phyloP scores from a whole-genome alignment of 257 asterid species.

The Echites panduratus region DNA sequence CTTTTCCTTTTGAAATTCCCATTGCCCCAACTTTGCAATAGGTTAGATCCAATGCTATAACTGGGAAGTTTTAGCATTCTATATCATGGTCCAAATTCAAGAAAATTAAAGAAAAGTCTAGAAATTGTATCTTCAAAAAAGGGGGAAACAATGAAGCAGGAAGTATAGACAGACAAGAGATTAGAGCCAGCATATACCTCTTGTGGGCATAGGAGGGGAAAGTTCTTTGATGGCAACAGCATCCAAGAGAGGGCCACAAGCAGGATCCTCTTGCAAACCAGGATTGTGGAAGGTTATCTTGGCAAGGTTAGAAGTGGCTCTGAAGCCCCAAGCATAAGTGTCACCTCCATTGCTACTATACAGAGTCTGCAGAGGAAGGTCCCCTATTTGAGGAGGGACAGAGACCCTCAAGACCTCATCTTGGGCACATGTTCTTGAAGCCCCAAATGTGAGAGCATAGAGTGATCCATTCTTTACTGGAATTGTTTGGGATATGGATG shows the following conservation, averaged over 20 bases:
- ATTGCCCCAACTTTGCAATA: background rate
- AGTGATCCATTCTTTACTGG: slow-evolving; percentile 56
- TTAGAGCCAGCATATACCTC: slow-evolving; percentile 30
- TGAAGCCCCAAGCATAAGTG: slow-evolving; percentile 78
- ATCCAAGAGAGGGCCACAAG: slow-evolving; percentile 89
- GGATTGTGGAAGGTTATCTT: slow-evolving; percentile 61
- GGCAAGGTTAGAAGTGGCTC: slow-evolving; percentile 39
- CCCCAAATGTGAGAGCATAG: slow-evolving; percentile 81
- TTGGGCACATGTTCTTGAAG: slow-evolving; percentile 91
- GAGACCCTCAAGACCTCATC: slow-evolving; percentile 69
- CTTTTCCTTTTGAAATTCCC: too few species aligned
- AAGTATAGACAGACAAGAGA: background rate
- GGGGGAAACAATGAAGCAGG: background rate
- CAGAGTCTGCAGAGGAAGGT: slow-evolving; percentile 73
- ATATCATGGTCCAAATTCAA: background rate
- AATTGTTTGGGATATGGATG: slow-evolving; percentile 67
- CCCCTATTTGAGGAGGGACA: slow-evolving; percentile 63
- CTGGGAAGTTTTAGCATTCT: background rate
- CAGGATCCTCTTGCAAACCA: slow-evolving; percentile 80
- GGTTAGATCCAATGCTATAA: background rate
- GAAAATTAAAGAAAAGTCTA: background rate
- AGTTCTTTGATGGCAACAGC: slow-evolving; percentile 85
- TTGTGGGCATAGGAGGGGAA: slow-evolving; percentile 41
- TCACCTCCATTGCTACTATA: slow-evolving; percentile 80
- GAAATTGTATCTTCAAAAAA: too few species aligned